Evolutionary conservation across 2,329 filamentous ascomycete genomes (phyloP).

Genomic region (Trichoderma hamatum): DNA sequence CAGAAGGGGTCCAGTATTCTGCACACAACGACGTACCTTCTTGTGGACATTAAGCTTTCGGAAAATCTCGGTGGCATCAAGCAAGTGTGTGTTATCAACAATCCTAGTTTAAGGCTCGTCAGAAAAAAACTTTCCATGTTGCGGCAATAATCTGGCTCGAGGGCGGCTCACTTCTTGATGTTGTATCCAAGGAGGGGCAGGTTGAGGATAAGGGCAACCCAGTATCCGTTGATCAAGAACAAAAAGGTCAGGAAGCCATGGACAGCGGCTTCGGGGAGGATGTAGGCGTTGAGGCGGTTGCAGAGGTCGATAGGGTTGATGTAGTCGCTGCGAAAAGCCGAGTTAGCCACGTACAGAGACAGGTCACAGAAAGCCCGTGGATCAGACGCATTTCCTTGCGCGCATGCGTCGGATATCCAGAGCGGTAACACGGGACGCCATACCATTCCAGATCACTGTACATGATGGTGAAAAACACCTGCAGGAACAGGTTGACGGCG

Average conservation of each 20-base stretch:
- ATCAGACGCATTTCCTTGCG: neutral
- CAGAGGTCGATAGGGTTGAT: constrained; percentile 99
- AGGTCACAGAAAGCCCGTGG: constrained; percentile 27
- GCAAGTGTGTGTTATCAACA: constrained; percentile 91
- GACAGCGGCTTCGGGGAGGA: constrained; percentile 96
- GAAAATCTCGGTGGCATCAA: constrained; percentile 99
- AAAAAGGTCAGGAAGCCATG: constrained; percentile 94
- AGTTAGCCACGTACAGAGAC: constrained; percentile 15
- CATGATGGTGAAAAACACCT: constrained; percentile 99
- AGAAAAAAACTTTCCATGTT: constrained; percentile 27
- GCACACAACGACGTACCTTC: constrained; percentile 65
- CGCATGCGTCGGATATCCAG: constrained; percentile 2
- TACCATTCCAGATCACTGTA: constrained; percentile 99
- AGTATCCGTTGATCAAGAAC: constrained; percentile 98
- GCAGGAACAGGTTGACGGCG: constrained; percentile 98
- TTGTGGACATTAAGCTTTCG: constrained; percentile 98
- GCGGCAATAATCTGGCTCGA: neutral
- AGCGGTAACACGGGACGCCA: constrained; percentile 42
- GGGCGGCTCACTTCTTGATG: constrained; percentile 83
- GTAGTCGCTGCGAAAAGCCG: constrained; percentile 71
- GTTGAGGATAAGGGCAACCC: constrained; percentile 90
- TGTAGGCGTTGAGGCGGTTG: constrained; percentile 99
- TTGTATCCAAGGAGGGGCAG: constrained; percentile 92
- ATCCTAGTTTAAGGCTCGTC: constrained; percentile 62
- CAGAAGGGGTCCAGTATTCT: neutral